A percentile compares a stretch with the other conserved stretches of the same genome.
phyloP scores from a whole-genome alignment of 148 eudicot genomes.

The Amaranthus palmeri region DNA sequence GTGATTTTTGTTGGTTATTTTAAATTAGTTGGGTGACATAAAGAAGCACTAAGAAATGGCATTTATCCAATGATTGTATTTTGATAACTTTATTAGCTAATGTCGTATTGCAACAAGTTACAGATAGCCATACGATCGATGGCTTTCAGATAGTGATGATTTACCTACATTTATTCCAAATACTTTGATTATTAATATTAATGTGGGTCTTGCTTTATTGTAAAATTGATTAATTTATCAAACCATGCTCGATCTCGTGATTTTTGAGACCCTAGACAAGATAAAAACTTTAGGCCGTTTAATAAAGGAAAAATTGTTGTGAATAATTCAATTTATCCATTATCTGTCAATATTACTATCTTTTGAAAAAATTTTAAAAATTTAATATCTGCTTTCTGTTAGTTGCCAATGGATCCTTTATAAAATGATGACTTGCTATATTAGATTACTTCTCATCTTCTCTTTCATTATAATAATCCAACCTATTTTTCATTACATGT shows the following conservation, averaged over 20 bases:
- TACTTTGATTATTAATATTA: conserved; percentile 1
- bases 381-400: too few relatives aligned
- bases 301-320: too few relatives aligned
- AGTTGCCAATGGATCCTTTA: too few relatives aligned
- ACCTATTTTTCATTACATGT: too few relatives aligned
- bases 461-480: too few relatives aligned
- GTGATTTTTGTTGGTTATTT: background rate
- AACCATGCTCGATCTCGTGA: background rate
- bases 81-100: conserved; percentile 12
- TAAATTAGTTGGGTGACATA: conserved; percentile 20
- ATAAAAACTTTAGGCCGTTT: too few relatives aligned
- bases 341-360: too few relatives aligned
- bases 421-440: too few relatives aligned
- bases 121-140: background rate
- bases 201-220: background rate
- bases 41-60: conserved; percentile 13
- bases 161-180: conserved; percentile 7
- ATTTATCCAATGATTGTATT: conserved; percentile 9
- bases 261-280: background rate
- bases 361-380: too few relatives aligned
- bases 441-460: too few relatives aligned
- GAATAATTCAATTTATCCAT: too few relatives aligned
- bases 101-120: background rate
- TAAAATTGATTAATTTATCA: background rate
- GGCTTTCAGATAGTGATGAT: conserved; percentile 9